Percentiles rank a stretch among this genome's conserved stretches.
These are phyloP conservation scores for Serendipita sp. DNA, from an alignment of 768 basidiomycete genomes.

Conservation along the genomic window DNA sequence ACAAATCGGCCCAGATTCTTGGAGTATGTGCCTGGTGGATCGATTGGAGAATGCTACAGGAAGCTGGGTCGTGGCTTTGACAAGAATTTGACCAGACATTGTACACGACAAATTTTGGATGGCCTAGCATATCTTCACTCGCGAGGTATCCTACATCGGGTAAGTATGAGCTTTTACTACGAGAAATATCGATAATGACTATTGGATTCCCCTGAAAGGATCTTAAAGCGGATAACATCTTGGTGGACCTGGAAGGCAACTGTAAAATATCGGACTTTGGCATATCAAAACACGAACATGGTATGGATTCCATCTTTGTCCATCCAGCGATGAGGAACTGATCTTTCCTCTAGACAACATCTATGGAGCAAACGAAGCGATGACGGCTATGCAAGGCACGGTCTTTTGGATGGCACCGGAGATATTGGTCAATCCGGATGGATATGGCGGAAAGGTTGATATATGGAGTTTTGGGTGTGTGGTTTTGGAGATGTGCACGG, in stretches of 20 bases:
- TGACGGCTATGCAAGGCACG: slow-evolving; percentile 31
- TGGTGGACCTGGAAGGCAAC: slow-evolving; percentile 30
- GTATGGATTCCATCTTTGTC: slow-evolving; percentile 14
- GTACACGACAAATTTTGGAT: slow-evolving; percentile 30
- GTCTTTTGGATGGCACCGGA: slow-evolving; percentile 36
- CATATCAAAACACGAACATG: slow-evolving; percentile 26
- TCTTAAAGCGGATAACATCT: slow-evolving; percentile 35
- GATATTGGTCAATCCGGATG: slow-evolving; percentile 23
- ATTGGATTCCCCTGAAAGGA: slow-evolving; percentile 16
- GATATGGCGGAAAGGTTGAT: slow-evolving; percentile 34
- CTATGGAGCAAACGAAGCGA: slow-evolving; percentile 24
- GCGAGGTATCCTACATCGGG: slow-evolving; percentile 28
- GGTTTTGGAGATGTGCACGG: slow-evolving; percentile 34
- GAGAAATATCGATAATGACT: neutral
- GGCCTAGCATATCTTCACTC: slow-evolving; percentile 31
- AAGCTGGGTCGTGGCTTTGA: slow-evolving; percentile 28
- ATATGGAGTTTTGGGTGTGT: slow-evolving; percentile 35
- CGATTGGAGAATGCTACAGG: slow-evolving; percentile 28
- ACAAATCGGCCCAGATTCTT: slow-evolving; percentile 23
- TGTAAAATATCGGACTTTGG: slow-evolving; percentile 38
- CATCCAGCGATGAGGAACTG: neutral
- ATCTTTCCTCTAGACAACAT: slow-evolving; percentile 21
- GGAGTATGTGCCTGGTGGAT: slow-evolving; percentile 36
- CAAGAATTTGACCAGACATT: slow-evolving; percentile 28
- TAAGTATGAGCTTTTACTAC: slow-evolving; percentile 10